Base-by-base conservation (phyloP, 495 filamentous ascomycete genomes). In the Aspergillus olivimuriae region DNA sequence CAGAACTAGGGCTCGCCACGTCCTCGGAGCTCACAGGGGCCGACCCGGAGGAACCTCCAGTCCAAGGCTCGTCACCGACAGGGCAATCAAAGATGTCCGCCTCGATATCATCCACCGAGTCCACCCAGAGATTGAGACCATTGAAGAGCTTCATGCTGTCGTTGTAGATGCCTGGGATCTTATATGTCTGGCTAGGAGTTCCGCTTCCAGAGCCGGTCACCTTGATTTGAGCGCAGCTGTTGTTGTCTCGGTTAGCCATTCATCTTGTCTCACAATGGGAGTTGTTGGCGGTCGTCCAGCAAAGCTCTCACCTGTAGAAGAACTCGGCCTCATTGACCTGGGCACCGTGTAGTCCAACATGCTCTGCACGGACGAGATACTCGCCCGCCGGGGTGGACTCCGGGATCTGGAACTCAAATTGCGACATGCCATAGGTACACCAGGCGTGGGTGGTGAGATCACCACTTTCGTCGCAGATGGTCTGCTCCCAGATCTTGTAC, bases 291-390 rank as follows among this genome's bases (percentile, higher is more conserved):
- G n/a, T n/a, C n/a, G n/a, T n/a, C n/a, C n/a, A n/a, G n/a, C n/a
- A n/a, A n/a, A n/a, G n/a, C n/a, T n/a, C 40, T 35, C 4, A 54
- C 51, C 47, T 54, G 35, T 54, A 54, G 15, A 50, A 54, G 22
- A 54, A 47, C 40, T 54, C 51, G 10, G 52, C 52, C 41, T 55
- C 41, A 8, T 55, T 51, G 41, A 1, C 21, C 6, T 51, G 48
- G 5, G 52, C 47, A 9, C 38, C 37, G n/a, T 55, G 52, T 7
- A 55, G 52, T 26, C 52, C 77, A n/a, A 83, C 69, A 15, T 72
- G 70, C 54, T 83, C 78, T 41, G 76, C 75, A 3, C 80, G 72
- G 39, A 83, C 62, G 39, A 84, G 74, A 46, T 84, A 84, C 43
- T 82, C 73, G 39, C 80, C 80, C 35, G 58, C 61, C 1, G 72